Percentiles rank a stretch among this genome's conserved stretches.
Conservation (phyloP, 2,329 filamentous ascomycete species). For the Colletotrichum horii region DNA sequence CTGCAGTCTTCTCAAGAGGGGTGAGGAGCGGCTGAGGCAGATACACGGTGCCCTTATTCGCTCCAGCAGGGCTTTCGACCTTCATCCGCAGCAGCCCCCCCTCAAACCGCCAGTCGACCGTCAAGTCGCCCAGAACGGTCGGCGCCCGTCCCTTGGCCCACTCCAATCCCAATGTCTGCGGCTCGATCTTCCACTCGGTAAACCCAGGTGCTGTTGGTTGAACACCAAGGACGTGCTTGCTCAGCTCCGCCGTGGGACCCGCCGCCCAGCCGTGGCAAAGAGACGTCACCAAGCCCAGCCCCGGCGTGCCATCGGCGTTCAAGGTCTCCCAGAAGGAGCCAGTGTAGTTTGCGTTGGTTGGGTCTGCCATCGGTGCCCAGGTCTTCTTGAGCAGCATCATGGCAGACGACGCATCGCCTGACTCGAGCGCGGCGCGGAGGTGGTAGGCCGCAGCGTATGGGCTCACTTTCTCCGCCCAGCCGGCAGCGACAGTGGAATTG, state of each 20-base stretch:
- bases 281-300: conserved; percentile 30
- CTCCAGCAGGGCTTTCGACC: neutral
- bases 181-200: conserved; percentile 21
- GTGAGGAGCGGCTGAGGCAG: neutral
- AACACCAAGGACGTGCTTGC: conserved; percentile 25
- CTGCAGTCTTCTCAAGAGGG: neutral
- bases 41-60: neutral
- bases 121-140: neutral
- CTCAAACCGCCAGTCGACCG: conserved; percentile 9
- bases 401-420: conserved; percentile 6
- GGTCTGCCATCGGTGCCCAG: conserved; percentile 32
- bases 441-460: conserved; percentile 34
- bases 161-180: conserved; percentile 24
- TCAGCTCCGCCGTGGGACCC: conserved; percentile 36
- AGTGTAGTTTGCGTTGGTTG: conserved; percentile 29
- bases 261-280: conserved; percentile 38
- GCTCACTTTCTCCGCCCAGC: conserved; percentile 26
- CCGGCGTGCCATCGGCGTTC: conserved; percentile 26
- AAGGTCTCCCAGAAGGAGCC: conserved; percentile 35
- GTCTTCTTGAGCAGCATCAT: conserved; percentile 23
- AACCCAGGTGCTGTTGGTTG: conserved; percentile 26
- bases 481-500: neutral
- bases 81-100: conserved; percentile 2
- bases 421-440: conserved; percentile 31
- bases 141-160: conserved; percentile 17